Evolutionary conservation across 2,329 filamentous ascomycete species (phyloP).

Genomic region (Fusarium sp.): DNA sequence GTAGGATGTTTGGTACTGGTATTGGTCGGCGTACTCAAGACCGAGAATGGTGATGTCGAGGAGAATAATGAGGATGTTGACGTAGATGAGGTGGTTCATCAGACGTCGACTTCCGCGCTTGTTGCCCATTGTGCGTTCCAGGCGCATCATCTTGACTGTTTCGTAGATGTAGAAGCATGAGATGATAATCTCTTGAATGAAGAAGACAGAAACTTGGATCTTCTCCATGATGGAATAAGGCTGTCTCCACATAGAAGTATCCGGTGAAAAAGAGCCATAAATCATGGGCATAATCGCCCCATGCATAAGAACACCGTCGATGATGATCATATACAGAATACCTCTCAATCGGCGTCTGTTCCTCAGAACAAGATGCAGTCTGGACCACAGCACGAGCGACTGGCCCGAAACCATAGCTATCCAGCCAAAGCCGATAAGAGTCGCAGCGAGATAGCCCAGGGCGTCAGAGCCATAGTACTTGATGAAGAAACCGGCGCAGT

Average conservation of each 20-base stretch:
- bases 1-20: slow-evolving; percentile 52
- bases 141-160: slow-evolving; percentile 60
- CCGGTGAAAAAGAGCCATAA: slow-evolving; percentile 59
- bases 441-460: slow-evolving; percentile 36
- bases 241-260: slow-evolving; percentile 29
- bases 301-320: slow-evolving; percentile 64
- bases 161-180: slow-evolving; percentile 65
- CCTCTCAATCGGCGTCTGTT: slow-evolving; percentile 60
- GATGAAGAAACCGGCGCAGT: slow-evolving; percentile 59
- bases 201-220: slow-evolving; percentile 67
- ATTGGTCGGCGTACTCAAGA: slow-evolving; percentile 52
- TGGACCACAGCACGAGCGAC: slow-evolving; percentile 70
- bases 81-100: slow-evolving; percentile 55
- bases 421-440: slow-evolving; percentile 45
- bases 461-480: slow-evolving; percentile 47
- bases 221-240: slow-evolving; percentile 62
- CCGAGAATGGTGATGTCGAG: slow-evolving; percentile 57
- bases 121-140: slow-evolving; percentile 50
- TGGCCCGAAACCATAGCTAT: slow-evolving; percentile 69
- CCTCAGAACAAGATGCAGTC: slow-evolving; percentile 68
- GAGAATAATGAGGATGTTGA: slow-evolving; percentile 59
- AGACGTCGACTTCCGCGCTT: slow-evolving; percentile 37
- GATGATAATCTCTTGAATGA: slow-evolving; percentile 65
- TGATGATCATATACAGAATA: slow-evolving; percentile 68
- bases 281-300: slow-evolving; percentile 65